Evolutionary conservation across 768 basidiomycete species (phyloP).

Genomic region (Gymnopilus dilepis): DNA sequence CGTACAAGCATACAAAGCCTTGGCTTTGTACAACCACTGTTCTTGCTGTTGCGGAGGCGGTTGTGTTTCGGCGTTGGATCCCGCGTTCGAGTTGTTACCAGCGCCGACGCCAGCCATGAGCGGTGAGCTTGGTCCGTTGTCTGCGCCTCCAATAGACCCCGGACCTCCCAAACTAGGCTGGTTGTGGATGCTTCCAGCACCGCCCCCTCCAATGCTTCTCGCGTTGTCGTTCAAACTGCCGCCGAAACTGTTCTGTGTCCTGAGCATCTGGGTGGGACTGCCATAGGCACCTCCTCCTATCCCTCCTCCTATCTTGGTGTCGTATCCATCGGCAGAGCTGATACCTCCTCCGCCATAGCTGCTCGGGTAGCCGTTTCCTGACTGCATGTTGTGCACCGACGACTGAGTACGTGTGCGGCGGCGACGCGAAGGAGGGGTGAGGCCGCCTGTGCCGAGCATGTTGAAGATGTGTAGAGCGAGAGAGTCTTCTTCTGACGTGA

Average conservation of each 20-base stretch:
- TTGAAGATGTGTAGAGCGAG: slow-evolving; percentile 86
- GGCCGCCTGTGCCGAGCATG: slow-evolving; percentile 83
- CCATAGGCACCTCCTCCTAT: slow-evolving; percentile 51
- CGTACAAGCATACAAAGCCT: slow-evolving; percentile 88
- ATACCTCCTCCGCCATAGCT: slow-evolving; percentile 75
- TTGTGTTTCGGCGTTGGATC: slow-evolving; percentile 26
- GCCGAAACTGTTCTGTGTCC: slow-evolving; percentile 61
- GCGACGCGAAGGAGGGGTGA: slow-evolving; percentile 80
- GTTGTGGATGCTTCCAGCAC: slow-evolving; percentile 62
- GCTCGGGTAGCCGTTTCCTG: slow-evolving; percentile 65
- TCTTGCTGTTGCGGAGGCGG: slow-evolving; percentile 43
- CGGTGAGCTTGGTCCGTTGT: slow-evolving; percentile 65
- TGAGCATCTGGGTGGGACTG: slow-evolving; percentile 50
- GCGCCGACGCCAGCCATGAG: slow-evolving; percentile 71
- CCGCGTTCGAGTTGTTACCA: slow-evolving; percentile 42
- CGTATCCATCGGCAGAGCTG: slow-evolving; percentile 71
- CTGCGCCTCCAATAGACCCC: slow-evolving; percentile 50
- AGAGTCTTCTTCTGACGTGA: slow-evolving; percentile 96
- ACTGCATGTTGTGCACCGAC: slow-evolving; percentile 66
- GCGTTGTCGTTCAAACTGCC: slow-evolving; percentile 47
- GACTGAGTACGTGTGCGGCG: slow-evolving; percentile 70
- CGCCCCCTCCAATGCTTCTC: slow-evolving; percentile 42
- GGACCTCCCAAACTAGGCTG: slow-evolving; percentile 42
- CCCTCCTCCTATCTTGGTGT: slow-evolving; percentile 62
- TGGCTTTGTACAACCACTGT: slow-evolving; percentile 73